Conservation (phyloP, 352 stramenopile species). For the Phytopythium cucurbitacearum region DNA sequence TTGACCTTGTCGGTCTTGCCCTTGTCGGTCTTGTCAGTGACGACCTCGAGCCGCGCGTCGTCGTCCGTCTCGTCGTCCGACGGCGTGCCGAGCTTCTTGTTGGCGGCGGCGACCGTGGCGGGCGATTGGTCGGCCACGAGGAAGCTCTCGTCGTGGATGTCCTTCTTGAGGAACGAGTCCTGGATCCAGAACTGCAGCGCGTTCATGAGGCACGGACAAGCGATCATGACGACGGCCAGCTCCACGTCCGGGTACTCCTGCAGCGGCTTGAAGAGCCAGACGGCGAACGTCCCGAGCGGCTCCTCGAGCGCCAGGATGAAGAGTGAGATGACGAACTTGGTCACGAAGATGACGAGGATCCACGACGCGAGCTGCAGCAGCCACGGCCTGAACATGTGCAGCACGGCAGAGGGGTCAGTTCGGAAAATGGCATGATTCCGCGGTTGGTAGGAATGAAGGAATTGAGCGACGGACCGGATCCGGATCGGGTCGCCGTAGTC, state of each 20-base stretch:
- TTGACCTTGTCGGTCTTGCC: conserved; percentile 9
- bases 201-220: conserved; percentile 87
- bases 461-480: conserved; percentile 19
- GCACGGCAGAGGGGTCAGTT: background rate
- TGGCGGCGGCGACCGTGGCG: conserved; percentile 10
- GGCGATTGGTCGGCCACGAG: conserved; percentile 31
- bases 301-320: conserved; percentile 70
- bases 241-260: conserved; percentile 63
- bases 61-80: conserved; percentile 25
- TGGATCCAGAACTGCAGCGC: conserved; percentile 88
- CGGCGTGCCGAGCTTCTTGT: conserved; percentile 28
- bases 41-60: conserved; percentile 12
- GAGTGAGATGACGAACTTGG: conserved; percentile 75
- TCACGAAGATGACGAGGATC: conserved; percentile 75
- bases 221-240: conserved; percentile 84
- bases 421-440: background rate
- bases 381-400: conserved; percentile 35
- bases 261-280: conserved; percentile 69
- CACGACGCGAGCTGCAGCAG: conserved; percentile 72
- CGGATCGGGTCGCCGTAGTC: conserved; percentile 79
- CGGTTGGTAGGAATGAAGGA: background rate
- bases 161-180: conserved; percentile 89
- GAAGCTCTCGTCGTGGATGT: conserved; percentile 55
- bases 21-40: conserved; percentile 6
- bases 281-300: conserved; percentile 51